Percentiles rank a stretch among this genome's conserved stretches.
Evolutionary conservation across 192 early-diverging fungal species (phyloP).

Genomic region (Glomus cerebriforme): DNA sequence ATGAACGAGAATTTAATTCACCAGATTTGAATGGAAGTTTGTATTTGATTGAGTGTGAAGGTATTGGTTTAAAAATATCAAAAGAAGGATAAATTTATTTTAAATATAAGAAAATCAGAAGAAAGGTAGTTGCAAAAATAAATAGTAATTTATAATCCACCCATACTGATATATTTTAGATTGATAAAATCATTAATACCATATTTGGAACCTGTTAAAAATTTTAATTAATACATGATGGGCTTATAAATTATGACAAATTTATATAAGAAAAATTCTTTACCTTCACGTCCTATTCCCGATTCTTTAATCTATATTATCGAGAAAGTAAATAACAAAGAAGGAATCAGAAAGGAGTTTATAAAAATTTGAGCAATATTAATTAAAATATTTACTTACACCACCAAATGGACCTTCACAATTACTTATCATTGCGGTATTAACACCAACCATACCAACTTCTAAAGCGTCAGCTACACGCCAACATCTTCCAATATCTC

Average conservation of each 20-base stretch:
- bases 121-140: not conserved
- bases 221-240: not conserved
- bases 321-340: not conserved
- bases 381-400: conserved; percentile 42
- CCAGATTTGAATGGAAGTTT: not conserved
- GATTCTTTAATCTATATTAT: conserved; percentile 59
- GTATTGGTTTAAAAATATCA: not conserved
- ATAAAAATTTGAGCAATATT: not conserved
- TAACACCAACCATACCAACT: conserved; percentile 90
- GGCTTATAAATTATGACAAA: not conserved
- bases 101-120: not conserved
- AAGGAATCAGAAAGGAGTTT: not conserved
- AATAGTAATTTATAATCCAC: conserved; percentile 18
- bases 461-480: conserved; percentile 80
- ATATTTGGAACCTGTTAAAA: conserved; percentile 40
- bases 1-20: too few relatives aligned
- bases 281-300: conserved; percentile 75
- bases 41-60: conserved; percentile 10
- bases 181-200: conserved; percentile 72
- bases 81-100: not conserved
- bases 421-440: conserved; percentile 63
- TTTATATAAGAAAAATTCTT: not conserved
- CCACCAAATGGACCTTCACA: conserved; percentile 72
- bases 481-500: conserved; percentile 73
- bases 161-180: conserved; percentile 68